Base-by-base conservation (phyloP, 1,284 basidiomycete genomes). In the Ustilago bromivora region DNA sequence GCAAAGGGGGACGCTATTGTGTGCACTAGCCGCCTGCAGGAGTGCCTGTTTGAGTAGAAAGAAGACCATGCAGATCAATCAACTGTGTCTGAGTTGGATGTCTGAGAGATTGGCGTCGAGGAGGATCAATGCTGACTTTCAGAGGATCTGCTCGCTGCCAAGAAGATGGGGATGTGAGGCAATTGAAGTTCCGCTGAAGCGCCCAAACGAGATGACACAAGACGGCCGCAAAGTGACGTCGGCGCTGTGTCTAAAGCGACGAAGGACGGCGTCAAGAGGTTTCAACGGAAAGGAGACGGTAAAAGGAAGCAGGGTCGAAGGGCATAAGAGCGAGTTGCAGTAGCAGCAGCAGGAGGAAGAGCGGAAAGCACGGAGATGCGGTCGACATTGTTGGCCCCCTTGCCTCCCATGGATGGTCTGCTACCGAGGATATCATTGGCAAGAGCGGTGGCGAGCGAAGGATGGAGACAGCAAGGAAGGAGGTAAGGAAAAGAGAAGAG, bases 11-110 rank as follows among this genome's bases (percentile, higher is more conserved):
- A 28, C 28, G 43, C 23, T 3, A 23, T 15, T 12, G 17, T 38
- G 47, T 40, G 34, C 34, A n/a, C 28, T 13, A n/a, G 28, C 41
- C 54, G 55, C 56, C 31, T 64, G 4, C 36, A 19, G 55, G 47
- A 64, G 56, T 58, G 49, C 62, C 62, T 65, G 62, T 65, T 49
- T 65, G 56, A 53, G 31, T 43, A 23, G 11, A 28, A 54, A 35
- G 62, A 58, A 58, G 62, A 58, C 53, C 49, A 58, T 53, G 62
- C 32, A 19, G 62, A 57, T 65, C 56, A 54, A n/a, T 51, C 6
- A 34, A 15, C 31, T 40, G 47, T 49, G 23, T 49, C 47, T 49
- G n/a, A 49, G 46, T 49, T 41, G 40, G n/a, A 17, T 15, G 43
- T 23, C 43, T 46, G 31, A 47, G 61, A 61, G 28, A 56, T 46